These are phyloP conservation scores for Gillenia trifoliata DNA, from an alignment of 306 rosid genomes.

Conservation along the genomic window DNA sequence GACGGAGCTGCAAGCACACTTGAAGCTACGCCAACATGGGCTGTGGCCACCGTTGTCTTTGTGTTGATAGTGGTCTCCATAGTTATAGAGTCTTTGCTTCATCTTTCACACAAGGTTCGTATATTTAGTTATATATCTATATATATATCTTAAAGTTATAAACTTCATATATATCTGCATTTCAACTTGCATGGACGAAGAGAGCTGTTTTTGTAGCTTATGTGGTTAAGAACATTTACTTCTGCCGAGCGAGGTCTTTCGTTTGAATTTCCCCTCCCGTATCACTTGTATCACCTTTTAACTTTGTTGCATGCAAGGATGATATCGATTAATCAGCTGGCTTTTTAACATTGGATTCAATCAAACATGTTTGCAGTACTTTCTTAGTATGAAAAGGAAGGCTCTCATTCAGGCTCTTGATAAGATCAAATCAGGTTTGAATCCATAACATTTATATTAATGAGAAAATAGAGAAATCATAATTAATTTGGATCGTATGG, in stretches of 20 bases:
- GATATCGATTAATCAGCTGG: too few species aligned
- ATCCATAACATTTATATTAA: background rate
- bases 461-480: too few species aligned
- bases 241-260: too few species aligned
- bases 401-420: constrained; percentile 47
- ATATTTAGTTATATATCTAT: background rate
- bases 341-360: too few species aligned
- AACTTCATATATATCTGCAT: too few species aligned
- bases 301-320: too few species aligned
- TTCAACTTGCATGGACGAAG: too few species aligned
- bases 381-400: constrained; percentile 33
- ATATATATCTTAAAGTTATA: background rate
- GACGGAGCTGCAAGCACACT: constrained; percentile 25
- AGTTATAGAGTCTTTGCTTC: constrained; percentile 39
- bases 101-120: constrained; percentile 31
- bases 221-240: too few species aligned
- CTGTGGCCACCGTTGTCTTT: constrained; percentile 51
- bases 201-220: too few species aligned
- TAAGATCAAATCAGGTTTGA: constrained; percentile 45
- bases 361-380: constrained; percentile 25
- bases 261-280: too few species aligned
- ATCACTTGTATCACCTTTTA: too few species aligned
- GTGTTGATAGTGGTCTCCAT: constrained; percentile 35
- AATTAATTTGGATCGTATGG: too few species aligned
- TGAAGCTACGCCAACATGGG: constrained; percentile 59